Evolutionary conservation across 257 asterid species (phyloP), one percentile per base, ranked within the genome.

Genomic region (Nicotiana undulata): DNA sequence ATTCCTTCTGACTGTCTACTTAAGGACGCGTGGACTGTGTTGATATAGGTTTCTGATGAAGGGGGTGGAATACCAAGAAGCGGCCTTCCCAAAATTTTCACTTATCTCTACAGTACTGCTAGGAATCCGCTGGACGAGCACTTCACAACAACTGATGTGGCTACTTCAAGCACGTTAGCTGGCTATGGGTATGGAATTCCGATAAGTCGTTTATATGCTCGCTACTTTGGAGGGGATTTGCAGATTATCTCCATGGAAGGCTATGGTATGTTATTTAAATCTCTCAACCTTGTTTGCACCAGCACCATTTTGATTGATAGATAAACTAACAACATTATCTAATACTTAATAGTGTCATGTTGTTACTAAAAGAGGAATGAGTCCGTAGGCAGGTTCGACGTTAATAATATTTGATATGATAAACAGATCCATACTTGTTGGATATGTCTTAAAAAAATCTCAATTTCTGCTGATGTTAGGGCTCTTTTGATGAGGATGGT

Each of bases 211-310:
- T 83, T 93, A 86, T 95, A 95, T 79, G 99, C 99, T 59, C 89
- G 91, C 66, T 95, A 95, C 82, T 95, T 95, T 66, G 99, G 99
- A 52, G 99, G 99, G 59, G 99, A 95, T 84, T 87, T 95, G 63
- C 98, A 93, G 82, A 91, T 95, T 70, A 93, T 93, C 82, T 93
- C 99, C 79, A 95, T 95, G 99, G 98, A 95, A 89, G 98, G 99
- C 85, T 93, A 95, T 79, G 99, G 98, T 91, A 88, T 4, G 90
- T 76, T 59, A 65, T n/a, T 40, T 4, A 16, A 29, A 24, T 65
- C 65, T 64, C 70, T 34, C n/a, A 17, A 79, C 49, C 64, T 4
- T 40, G 16, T 26, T 9, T 31, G 6, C 74, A 64, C 74, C 74
- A 64, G 7, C 17, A 28, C 76, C 29, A 29, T 29, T 81, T 64